phyloP scores from a whole-genome alignment of 352 stramenopile genomes.

The Pythium brachiatum region DNA sequence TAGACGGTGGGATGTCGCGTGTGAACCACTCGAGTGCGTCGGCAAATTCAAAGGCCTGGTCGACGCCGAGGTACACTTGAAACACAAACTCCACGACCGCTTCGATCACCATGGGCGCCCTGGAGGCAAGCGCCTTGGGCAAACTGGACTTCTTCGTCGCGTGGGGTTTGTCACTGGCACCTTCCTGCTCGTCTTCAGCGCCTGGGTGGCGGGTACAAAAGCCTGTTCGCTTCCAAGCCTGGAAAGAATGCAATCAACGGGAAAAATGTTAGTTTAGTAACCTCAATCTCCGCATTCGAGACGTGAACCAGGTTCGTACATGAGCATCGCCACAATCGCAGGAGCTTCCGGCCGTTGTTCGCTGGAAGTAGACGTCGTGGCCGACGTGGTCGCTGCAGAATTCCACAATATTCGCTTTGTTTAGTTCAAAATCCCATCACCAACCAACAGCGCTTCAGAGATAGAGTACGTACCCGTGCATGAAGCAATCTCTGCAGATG shows the following conservation, averaged over 20 bases:
- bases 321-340: conserved; percentile 85
- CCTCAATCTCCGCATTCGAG: too few relatives aligned
- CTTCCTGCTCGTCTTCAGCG: conserved; percentile 32
- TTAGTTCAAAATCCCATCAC: not conserved
- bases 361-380: conserved; percentile 87
- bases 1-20: conserved; percentile 42
- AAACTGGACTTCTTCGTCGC: conserved; percentile 51
- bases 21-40: conserved; percentile 73
- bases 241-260: not conserved
- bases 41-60: conserved; percentile 72
- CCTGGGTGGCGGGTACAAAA: conserved; percentile 82
- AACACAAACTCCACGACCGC: conserved; percentile 75
- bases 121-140: conserved; percentile 51
- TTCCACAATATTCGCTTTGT: not conserved
- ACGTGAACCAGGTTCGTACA: too few relatives aligned
- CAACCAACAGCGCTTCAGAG: not conserved
- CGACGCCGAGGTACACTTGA: conserved; percentile 54
- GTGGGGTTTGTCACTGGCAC: not conserved
- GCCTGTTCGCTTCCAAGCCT: conserved; percentile 76
- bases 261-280: too few relatives aligned
- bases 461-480: conserved; percentile 48
- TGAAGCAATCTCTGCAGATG: conserved; percentile 87
- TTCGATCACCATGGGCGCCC: conserved; percentile 67
- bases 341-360: conserved; percentile 80
- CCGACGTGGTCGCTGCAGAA: conserved; percentile 55